Evolutionary conservation across 345 rosid species (phyloP), one percentile per base, ranked within the genome.

Genomic region (Citrus glauca): DNA sequence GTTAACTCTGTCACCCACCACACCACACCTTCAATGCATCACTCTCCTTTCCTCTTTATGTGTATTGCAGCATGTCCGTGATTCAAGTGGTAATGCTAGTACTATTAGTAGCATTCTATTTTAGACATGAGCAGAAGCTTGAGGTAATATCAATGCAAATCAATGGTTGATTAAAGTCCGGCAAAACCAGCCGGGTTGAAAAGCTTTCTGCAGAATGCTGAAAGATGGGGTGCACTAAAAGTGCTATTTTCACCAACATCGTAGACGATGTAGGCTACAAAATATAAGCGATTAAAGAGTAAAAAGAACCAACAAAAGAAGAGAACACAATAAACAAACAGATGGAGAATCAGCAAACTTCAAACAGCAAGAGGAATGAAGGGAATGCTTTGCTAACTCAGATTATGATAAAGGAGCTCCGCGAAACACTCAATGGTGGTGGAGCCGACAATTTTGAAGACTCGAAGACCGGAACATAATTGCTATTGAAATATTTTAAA

Each of bases 381-480:
- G 14, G 37, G 78, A 14, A 19, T 32, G 73, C 50, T 4, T 61
- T 61, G 66, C 68, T 68, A 32, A 32, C 69, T 80, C 55, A 72
- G 38, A 71, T 67, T 35, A 27, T 32, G 33, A 42, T 42, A 50
- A 72, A 37, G 20, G 72, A 66, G 66, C 45, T 57, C 71, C 77
- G 42, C 17, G 48, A 74, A 81, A 64, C 81, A 32, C 57, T 71
- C 66, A n/a, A 32, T 67, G 40, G 59, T 78, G 80, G 82, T 75
- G 83, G 85, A 81, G 71, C 80, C 70, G 37, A 60, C 37, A 64
- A 62, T 30, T 48, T 64, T 61, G 9, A 27, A 37, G 63, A 61
- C 73, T 78, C 9, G 35, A 10, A 56, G 73, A 73, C 66, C 65
- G 24, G 30, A 63, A 45, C 56, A 33, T 76, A 38, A 42, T 25